Evolutionary conservation across 2,329 filamentous ascomycete species (phyloP), one percentile per base, ranked within the genome.

Genomic region (Nemania serpens): DNA sequence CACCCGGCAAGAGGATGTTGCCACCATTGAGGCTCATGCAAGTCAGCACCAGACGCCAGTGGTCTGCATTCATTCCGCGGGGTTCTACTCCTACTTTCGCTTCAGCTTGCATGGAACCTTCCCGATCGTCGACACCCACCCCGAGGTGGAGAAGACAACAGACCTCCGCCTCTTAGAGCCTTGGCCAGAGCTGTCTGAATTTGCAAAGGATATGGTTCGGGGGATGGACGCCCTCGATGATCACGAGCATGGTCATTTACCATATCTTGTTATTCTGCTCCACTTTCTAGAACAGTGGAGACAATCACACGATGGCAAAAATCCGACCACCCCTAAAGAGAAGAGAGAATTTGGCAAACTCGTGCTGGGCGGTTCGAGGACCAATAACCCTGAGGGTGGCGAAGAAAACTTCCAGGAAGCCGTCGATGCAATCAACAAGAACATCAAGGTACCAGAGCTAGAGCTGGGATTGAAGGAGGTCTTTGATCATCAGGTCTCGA

Each of bases 321-420:
- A 84, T 39, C 95, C 95, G 4, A 80, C 80, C 11, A 88, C 82
- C 2, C 97, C 96, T 77, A 87, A 89, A 64, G 92, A 98, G 65
- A 99, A 99, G 79, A 88, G 82, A 7, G 88, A 88, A 13, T 98
- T 99, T 74, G 84, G 91, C 58, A 84, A 88, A 29, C 76, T 88
- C 12, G 86, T 99, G 1, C 81, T 86, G 11, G 80, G 82, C 5
- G 86, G 84, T 2, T 85, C 89, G 68, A 86, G 93, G 68, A 90
- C 80, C 52, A 79, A 89, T 68, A 96, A 87, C 59, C 75, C 91
- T 0, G 93, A 96, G 74, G 93, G 93, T 47, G 91, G 90, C 58
- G 95, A 99, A 73, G 95, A 99, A 78, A 99, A 99, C 75, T 99
- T 93, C 71, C 92, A 97, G 62, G 95, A 99, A 76, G 96, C 95